These are phyloP conservation scores for Fusarium palustre DNA, from an alignment of 2,329 filamentous ascomycete species.

Conservation along the genomic window DNA sequence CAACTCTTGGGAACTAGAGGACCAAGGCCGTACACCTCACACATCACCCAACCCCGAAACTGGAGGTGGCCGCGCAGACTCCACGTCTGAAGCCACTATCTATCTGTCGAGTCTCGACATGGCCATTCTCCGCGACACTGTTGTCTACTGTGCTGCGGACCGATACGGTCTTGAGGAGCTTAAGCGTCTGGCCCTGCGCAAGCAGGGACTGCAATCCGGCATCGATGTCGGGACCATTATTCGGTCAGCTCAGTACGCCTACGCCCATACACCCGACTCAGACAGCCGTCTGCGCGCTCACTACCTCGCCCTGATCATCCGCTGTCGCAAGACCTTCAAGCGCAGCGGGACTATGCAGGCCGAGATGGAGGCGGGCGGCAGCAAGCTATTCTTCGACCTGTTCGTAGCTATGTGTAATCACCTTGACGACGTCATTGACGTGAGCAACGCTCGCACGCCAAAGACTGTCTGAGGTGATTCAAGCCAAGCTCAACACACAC, in stretches of 20 bases:
- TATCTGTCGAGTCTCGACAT: slow-evolving; percentile 80
- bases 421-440: slow-evolving; percentile 93
- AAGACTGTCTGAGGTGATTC: slow-evolving; percentile 63
- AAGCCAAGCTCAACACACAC: slow-evolving; percentile 25
- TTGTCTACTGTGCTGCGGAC: slow-evolving; percentile 92
- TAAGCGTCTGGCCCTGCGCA: slow-evolving; percentile 89
- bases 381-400: slow-evolving; percentile 96
- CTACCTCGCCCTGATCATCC: slow-evolving; percentile 97
- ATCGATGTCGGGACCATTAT: slow-evolving; percentile 94
- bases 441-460: slow-evolving; percentile 74
- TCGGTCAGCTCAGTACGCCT: slow-evolving; percentile 92
- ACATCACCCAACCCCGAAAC: slow-evolving; percentile 65
- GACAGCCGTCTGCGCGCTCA: slow-evolving; percentile 94
- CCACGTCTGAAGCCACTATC: slow-evolving; percentile 67
- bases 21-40: slow-evolving; percentile 59
- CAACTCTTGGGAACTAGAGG: slow-evolving; percentile 91
- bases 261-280: slow-evolving; percentile 92
- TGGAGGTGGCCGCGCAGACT: slow-evolving; percentile 58
- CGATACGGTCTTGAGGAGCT: slow-evolving; percentile 92
- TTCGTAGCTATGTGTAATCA: slow-evolving; percentile 99
- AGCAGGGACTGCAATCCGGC: slow-evolving; percentile 92
- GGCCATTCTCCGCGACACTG: slow-evolving; percentile 88
- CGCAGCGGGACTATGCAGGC: slow-evolving; percentile 98
- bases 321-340: slow-evolving; percentile 97
- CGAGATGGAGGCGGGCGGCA: slow-evolving; percentile 93